phyloP scores from a whole-genome alignment of 352 stramenopile species.

The Pythium biforme region DNA sequence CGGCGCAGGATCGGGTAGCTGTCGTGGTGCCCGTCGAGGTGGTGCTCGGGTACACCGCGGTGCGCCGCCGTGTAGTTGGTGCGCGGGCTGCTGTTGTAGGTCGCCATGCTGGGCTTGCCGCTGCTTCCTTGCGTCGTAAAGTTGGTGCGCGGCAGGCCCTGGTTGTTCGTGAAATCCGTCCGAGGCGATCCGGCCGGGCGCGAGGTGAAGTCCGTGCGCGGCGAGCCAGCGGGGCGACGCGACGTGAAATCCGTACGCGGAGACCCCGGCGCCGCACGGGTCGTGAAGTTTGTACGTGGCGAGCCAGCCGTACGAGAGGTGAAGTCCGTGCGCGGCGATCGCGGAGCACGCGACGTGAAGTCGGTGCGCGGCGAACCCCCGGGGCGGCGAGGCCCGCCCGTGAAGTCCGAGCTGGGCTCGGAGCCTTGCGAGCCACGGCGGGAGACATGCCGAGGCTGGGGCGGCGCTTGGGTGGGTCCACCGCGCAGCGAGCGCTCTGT shows the following conservation, averaged over 20 bases:
- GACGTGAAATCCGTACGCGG: slow-evolving; percentile 7
- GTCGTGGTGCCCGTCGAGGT: background rate
- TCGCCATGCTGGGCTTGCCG: slow-evolving; percentile 19
- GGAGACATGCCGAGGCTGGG: background rate
- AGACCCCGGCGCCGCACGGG: background rate
- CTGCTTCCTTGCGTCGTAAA: slow-evolving; percentile 10
- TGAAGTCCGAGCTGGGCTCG: background rate
- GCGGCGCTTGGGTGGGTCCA: background rate
- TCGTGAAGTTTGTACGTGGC: slow-evolving; percentile 3
- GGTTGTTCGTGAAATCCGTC: slow-evolving; percentile 10
- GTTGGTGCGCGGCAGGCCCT: slow-evolving; percentile 2
- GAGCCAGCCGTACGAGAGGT: background rate
- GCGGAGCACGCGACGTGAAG: background rate
- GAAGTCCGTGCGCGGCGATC: slow-evolving; percentile 8
- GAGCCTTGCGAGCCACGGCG: background rate
- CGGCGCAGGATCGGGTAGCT: slow-evolving; percentile 21
- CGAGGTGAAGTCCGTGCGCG: slow-evolving; percentile 3
- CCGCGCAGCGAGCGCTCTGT: slow-evolving; percentile 40
- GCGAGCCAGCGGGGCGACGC: background rate
- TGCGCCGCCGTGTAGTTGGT: slow-evolving; percentile 35
- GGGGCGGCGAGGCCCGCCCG: background rate
- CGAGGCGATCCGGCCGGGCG: background rate
- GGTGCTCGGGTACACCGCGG: background rate
- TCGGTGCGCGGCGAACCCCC: background rate
- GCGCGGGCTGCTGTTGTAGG: slow-evolving; percentile 15